A percentile compares a stretch with the other conserved stretches of the same genome.
phyloP scores from a whole-genome alignment of 2,329 filamentous ascomycete genomes.

The Aspergillus aculeatus region DNA sequence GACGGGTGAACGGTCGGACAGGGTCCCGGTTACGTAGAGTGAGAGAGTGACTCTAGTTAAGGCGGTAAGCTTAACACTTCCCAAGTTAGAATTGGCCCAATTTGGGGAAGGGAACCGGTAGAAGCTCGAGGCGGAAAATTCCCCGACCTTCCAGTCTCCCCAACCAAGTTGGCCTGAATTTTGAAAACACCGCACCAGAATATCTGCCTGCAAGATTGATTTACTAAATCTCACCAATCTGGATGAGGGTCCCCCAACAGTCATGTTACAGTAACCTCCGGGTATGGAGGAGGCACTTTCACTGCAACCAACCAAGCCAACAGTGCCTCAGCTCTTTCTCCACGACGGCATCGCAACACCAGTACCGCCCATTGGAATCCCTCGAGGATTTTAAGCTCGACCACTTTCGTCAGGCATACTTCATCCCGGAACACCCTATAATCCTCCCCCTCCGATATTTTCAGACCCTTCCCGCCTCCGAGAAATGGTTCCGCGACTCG shows the following conservation, averaged over 20 bases:
- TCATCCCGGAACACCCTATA: constrained; percentile 53
- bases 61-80: neutral
- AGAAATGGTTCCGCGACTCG: constrained; percentile 59
- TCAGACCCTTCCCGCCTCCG: constrained; percentile 51
- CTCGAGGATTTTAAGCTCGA: constrained; percentile 40
- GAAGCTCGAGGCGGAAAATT: constrained; percentile 9
- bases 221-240: constrained; percentile 8
- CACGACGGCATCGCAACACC: constrained; percentile 1
- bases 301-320: neutral
- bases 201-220: neutral
- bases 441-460: constrained; percentile 50
- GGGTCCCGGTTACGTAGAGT: neutral
- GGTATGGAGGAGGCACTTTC: constrained; percentile 6
- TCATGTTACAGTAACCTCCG: constrained; percentile 13
- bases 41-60: neutral
- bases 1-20: constrained; percentile 18
- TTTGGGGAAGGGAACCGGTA: neutral
- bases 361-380: constrained; percentile 27
- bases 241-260: constrained; percentile 33
- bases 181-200: neutral
- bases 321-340: constrained; percentile 3
- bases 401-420: constrained; percentile 55
- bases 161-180: neutral
- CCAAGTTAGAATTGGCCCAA: too few relatives aligned
- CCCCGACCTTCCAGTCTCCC: constrained; percentile 3